Evolutionary conservation across 73 alveolate species (phyloP).

Genomic region (Stentor roeselii): DNA sequence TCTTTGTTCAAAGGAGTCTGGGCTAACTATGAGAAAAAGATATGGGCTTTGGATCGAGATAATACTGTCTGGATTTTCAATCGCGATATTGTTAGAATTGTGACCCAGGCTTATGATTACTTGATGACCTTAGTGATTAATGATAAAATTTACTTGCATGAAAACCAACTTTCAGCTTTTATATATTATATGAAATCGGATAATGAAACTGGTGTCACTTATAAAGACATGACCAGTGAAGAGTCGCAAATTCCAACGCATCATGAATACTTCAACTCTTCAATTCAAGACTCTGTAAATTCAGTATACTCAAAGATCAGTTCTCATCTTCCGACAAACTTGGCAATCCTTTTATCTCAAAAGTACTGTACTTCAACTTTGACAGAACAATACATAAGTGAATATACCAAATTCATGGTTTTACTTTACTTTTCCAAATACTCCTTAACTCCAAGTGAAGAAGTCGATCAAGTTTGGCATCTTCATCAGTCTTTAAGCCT

Average conservation of each 20-base stretch:
- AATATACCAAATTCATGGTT: background rate
- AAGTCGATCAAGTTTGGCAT: background rate
- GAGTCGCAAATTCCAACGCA: background rate
- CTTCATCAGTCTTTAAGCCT: background rate
- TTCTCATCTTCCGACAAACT: background rate
- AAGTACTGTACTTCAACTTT: background rate
- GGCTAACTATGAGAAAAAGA: background rate
- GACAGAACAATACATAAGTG: background rate
- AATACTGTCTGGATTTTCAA: background rate
- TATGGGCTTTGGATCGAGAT: background rate
- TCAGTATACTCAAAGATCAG: background rate
- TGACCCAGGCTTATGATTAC: background rate
- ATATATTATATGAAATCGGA: background rate
- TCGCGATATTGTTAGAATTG: too few relatives aligned
- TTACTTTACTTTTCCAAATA: background rate
- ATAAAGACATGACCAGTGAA: background rate
- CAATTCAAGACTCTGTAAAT: background rate
- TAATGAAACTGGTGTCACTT: background rate
- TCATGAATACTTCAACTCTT: background rate
- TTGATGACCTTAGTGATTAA: background rate
- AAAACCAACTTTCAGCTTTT: too few relatives aligned
- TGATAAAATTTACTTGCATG: too few relatives aligned
- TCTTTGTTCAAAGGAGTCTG: background rate
- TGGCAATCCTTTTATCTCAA: background rate
- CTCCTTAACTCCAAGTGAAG: slow-evolving; percentile 1